phyloP scores from a whole-genome alignment of 345 rosid species.

The Iberis pinnata region DNA sequence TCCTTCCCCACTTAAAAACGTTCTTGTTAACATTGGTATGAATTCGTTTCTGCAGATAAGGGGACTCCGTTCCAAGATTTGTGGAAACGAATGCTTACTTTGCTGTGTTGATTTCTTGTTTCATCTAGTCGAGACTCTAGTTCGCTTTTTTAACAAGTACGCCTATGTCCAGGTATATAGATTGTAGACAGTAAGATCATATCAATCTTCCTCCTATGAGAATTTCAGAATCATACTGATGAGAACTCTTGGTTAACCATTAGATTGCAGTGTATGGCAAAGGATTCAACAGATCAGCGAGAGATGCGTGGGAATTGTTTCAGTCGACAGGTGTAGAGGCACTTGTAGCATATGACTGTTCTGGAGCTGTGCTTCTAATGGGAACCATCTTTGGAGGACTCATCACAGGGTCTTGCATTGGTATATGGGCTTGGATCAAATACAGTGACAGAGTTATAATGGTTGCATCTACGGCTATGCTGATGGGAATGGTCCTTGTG shows the following conservation, averaged over 20 bases:
- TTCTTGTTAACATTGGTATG: neutral
- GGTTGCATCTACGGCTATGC: slow-evolving; percentile 90
- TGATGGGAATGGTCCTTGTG: slow-evolving; percentile 97
- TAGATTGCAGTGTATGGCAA: slow-evolving; percentile 93
- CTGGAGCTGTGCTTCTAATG: slow-evolving; percentile 93
- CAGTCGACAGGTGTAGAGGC: slow-evolving; percentile 99
- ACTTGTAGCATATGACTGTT: slow-evolving; percentile 89
- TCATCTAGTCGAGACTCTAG: slow-evolving; percentile 94
- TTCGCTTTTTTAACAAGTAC: slow-evolving; percentile 91
- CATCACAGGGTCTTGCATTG: slow-evolving; percentile 77
- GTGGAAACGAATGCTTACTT: slow-evolving; percentile 88
- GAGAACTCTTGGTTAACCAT: neutral
- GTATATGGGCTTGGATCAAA: slow-evolving; percentile 74
- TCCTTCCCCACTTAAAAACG: neutral
- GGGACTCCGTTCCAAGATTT: slow-evolving; percentile 90
- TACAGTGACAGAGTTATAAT: slow-evolving; percentile 55
- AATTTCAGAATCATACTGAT: neutral
- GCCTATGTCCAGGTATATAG: slow-evolving; percentile 83
- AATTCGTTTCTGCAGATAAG: slow-evolving; percentile 48
- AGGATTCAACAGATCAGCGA: slow-evolving; percentile 86
- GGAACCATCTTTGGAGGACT: slow-evolving; percentile 85
- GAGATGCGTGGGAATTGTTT: slow-evolving; percentile 97
- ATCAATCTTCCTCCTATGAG: neutral
- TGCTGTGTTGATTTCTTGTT: slow-evolving; percentile 91
- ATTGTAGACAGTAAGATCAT: slow-evolving; percentile 5